These are phyloP conservation scores for Mucor irregularis DNA, from an alignment of 371 early-diverging fungal genomes.

Conservation along the genomic window DNA sequence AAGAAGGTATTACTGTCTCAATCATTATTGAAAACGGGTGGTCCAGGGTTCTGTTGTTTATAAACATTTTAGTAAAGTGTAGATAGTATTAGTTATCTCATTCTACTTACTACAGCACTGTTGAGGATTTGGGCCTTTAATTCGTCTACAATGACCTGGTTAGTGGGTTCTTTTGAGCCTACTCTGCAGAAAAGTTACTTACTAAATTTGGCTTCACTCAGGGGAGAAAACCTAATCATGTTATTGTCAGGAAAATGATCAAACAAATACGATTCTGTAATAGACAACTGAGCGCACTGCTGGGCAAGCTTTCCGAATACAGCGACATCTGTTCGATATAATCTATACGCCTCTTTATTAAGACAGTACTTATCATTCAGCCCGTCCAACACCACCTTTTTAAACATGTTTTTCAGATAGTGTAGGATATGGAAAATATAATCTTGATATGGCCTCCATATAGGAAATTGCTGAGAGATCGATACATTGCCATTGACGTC, in stretches of 20 bases:
- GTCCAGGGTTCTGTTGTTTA: background rate
- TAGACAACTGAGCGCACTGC: slow-evolving; percentile 80
- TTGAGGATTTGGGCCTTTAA: background rate
- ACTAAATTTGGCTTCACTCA: slow-evolving; percentile 61
- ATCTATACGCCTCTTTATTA: slow-evolving; percentile 73
- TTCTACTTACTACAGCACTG: background rate
- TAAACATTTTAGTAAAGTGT: background rate
- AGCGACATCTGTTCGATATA: slow-evolving; percentile 68
- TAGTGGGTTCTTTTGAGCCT: background rate
- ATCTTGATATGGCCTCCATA: slow-evolving; percentile 83
- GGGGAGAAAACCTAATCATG: slow-evolving; percentile 58
- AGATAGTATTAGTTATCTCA: background rate
- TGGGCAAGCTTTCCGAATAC: slow-evolving; percentile 76
- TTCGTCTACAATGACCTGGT: background rate
- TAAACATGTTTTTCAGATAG: slow-evolving; percentile 85
- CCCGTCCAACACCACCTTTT: slow-evolving; percentile 69
- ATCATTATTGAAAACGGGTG: background rate
- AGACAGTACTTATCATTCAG: slow-evolving; percentile 70
- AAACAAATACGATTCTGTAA: slow-evolving; percentile 69
- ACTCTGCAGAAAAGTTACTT: slow-evolving; percentile 1
- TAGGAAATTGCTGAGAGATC: slow-evolving; percentile 75
- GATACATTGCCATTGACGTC: slow-evolving; percentile 68
- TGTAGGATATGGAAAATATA: slow-evolving; percentile 82
- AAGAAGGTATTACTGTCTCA: too few relatives aligned
- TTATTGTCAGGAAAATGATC: slow-evolving; percentile 63